Conservation (phyloP, 202 grass and related monocot species). For the Miscanthus sacchariflorus region DNA sequence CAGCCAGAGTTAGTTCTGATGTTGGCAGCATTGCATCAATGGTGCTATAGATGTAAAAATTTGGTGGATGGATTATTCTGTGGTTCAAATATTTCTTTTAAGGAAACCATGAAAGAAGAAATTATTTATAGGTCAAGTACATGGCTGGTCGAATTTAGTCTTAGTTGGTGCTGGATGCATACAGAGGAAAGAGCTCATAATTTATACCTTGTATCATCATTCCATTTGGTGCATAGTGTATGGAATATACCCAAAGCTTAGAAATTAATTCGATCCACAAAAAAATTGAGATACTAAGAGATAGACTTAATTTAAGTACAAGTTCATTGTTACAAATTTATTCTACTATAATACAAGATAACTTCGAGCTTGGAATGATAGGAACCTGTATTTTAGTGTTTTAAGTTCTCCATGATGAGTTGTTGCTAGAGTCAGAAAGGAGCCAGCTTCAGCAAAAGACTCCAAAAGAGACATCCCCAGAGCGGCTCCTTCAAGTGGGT, state of each 20-base stretch:
- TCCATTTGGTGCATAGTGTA: background rate
- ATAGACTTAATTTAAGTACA: conserved; percentile 17
- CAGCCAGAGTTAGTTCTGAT: background rate
- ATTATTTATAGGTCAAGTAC: conserved; percentile 1
- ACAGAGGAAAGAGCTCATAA: background rate
- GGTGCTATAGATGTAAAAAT: background rate
- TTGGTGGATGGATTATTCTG: conserved; percentile 10
- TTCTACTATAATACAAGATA: conserved; percentile 31
- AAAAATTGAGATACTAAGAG: background rate
- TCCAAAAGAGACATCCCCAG: conserved; percentile 87
- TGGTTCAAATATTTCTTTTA: background rate
- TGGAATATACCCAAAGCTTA: background rate
- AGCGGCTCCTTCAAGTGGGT: conserved; percentile 90
- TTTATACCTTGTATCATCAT: background rate
- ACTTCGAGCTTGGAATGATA: conserved; percentile 36
- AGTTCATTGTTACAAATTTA: background rate
- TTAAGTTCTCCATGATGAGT: conserved; percentile 92
- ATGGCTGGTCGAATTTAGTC: background rate
- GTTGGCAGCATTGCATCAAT: background rate
- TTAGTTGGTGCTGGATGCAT: background rate
- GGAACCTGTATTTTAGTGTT: conserved; percentile 87
- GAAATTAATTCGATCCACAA: background rate
- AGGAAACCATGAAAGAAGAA: conserved; percentile 4
- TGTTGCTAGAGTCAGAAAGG: conserved; percentile 76
- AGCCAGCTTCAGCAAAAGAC: conserved; percentile 77